Evolutionary conservation across 2,329 filamentous ascomycete species (phyloP), one percentile per base, ranked within the genome.

Genomic region (Ophiobolus disseminans): DNA sequence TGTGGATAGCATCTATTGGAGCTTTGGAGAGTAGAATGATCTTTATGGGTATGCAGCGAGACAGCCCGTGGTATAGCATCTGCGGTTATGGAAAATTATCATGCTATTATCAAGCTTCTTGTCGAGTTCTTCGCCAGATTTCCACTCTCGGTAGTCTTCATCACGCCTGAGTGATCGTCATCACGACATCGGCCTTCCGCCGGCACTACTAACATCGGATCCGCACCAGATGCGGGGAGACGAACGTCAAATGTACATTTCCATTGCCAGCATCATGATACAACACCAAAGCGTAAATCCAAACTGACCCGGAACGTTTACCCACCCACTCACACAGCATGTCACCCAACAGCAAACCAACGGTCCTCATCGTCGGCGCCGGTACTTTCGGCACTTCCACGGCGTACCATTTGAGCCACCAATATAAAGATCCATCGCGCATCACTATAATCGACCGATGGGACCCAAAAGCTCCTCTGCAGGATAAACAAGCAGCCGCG

Each of bases 361-460:
- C 50, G 3, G 32, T 75, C 58, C 71, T 88, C 48, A 86, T 88
- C 47, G 72, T 88, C 34, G 86, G 86, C 25, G 83, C 82, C 6
- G 86, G 86, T 35, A 82, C 86, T 22, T 88, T 88, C 62, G 86
- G 86, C 28, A 80, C 81, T 26, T 86, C 83, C 17, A 87, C 85
- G 0, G 86, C 86, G n/a, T 83, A 85, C 50, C 80, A 87, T 51
- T 78, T 87, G 32, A 80, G 81, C 49, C 74, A 76, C 45, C 75
- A 74, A 47, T 77, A 82, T 58, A 76, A 80, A 14, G 65, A 72
- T 32, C 62, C 76, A 25, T 79, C 65, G 2, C 55, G 55, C n/a
- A 61, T 71, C 21, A 70, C 62, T 0, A 50, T 69, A 35, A 34
- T 71, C 17, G 68, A 71, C 32, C 64, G 64, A 9, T 64, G 61